A percentile compares a stretch with the other conserved stretches of the same genome.
phyloP scores from a whole-genome alignment of 2,329 filamentous ascomycete genomes.

The Arthrobotrys entomopaga region DNA sequence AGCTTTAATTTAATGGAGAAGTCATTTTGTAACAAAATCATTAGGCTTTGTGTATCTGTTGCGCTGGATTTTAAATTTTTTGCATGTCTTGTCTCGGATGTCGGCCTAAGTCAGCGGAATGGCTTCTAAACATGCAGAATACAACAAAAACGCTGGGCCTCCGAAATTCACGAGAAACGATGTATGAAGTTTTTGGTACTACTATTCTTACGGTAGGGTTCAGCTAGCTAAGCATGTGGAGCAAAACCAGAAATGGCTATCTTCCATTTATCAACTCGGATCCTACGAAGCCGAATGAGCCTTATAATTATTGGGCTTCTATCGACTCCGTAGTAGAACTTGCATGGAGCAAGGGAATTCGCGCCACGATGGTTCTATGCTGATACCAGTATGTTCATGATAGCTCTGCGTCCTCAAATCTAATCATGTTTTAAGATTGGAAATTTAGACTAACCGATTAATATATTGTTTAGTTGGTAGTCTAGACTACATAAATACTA shows the following conservation, averaged over 20 bases:
- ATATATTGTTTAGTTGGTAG: constrained; percentile 1
- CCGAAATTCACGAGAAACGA: no score
- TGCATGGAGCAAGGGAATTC: constrained; percentile 53
- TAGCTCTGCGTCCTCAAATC: constrained; percentile 15
- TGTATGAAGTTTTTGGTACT: no score
- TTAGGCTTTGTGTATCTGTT: no score
- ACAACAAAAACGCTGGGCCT: no score
- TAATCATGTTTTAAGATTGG: neutral
- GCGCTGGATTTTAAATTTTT: no score
- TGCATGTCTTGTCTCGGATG: no score
- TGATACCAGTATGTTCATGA: constrained; percentile 45
- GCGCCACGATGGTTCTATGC: constrained; percentile 45
- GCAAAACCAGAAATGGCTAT: constrained; percentile 45
- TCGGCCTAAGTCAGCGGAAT: no score
- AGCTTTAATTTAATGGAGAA: no score
- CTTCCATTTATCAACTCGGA: constrained; percentile 42
- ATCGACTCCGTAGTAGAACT: constrained; percentile 47
- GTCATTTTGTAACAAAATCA: no score
- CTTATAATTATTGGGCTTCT: constrained; percentile 41
- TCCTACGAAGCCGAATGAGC: constrained; percentile 45
- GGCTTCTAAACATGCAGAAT: no score
- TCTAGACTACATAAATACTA: constrained; percentile 41
- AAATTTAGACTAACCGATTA: neutral
- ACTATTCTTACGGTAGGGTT: constrained; percentile 35
- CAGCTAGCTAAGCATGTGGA: constrained; percentile 58